Evolutionary conservation across 495 filamentous ascomycete genomes (phyloP).

Genomic region (Hapsidospora chrysogenum): DNA sequence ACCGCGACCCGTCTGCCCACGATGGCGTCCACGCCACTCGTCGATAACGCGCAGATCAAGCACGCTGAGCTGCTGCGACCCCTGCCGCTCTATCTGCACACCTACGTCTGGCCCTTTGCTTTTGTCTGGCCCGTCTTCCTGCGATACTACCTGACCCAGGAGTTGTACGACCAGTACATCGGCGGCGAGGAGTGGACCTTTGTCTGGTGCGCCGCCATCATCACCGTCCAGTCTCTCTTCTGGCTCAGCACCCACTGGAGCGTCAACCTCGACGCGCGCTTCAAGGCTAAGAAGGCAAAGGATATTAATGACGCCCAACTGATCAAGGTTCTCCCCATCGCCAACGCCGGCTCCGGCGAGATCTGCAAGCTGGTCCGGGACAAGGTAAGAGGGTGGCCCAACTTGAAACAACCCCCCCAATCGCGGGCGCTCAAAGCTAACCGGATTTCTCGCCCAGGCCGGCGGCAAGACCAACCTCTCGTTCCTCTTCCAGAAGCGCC

Average conservation of each 20-base stretch:
- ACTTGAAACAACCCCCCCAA: background rate
- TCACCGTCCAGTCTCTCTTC: constrained; percentile 71
- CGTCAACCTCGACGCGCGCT: constrained; percentile 65
- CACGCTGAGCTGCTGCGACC: constrained; percentile 78
- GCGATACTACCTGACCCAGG: constrained; percentile 62
- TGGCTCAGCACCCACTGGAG: constrained; percentile 98
- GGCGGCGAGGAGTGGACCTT: constrained; percentile 89
- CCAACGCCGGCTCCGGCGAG: constrained; percentile 78
- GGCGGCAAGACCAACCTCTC: constrained; percentile 60
- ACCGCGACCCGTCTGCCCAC: constrained; percentile 1
- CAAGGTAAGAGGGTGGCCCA: constrained; percentile 30
- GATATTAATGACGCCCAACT: constrained; percentile 62
- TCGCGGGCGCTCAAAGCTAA: constrained; percentile 3
- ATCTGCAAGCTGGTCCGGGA: constrained; percentile 69
- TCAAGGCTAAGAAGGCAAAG: constrained; percentile 58
- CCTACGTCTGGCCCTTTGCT: constrained; percentile 84
- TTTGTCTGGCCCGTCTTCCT: constrained; percentile 86
- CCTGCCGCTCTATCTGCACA: constrained; percentile 61
- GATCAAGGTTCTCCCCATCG: constrained; percentile 85
- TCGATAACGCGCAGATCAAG: constrained; percentile 80
- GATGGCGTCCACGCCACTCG: constrained; percentile 44
- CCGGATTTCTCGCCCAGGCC: constrained; percentile 19
- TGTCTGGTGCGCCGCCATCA: constrained; percentile 73
- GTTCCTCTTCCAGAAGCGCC: constrained; percentile 96
- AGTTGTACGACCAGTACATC: constrained; percentile 80